Evolutionary conservation across 2,329 filamentous ascomycete genomes (phyloP).

Genomic region (Claviceps purpurea): DNA sequence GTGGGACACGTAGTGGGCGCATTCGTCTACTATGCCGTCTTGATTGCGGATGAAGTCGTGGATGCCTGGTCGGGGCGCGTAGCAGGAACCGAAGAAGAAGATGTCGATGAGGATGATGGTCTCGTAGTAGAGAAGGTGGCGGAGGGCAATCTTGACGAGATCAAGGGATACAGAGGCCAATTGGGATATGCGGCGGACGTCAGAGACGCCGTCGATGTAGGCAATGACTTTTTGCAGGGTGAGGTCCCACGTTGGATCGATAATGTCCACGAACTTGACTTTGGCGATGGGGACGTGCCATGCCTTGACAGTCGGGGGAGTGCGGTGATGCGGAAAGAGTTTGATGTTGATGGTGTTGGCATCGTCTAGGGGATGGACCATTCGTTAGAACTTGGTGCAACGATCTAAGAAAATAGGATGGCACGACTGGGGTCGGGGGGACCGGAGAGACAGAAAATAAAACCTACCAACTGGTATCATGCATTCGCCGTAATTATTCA

Average conservation of each 20-base stretch:
- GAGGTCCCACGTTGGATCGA: constrained; percentile 60
- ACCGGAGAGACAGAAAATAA: neutral
- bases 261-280: constrained; percentile 48
- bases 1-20: constrained; percentile 64
- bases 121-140: constrained; percentile 86
- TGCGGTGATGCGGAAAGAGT: constrained; percentile 70
- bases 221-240: constrained; percentile 69
- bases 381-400: neutral
- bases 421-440: neutral
- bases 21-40: constrained; percentile 70
- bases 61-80: constrained; percentile 67
- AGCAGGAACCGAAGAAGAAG: constrained; percentile 87
- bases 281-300: constrained; percentile 83
- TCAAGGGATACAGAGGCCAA: constrained; percentile 76
- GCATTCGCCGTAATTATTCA: constrained; percentile 96
- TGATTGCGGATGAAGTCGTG: constrained; percentile 65
- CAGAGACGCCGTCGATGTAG: constrained; percentile 81
- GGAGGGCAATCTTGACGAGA: constrained; percentile 72
- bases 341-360: constrained; percentile 95
- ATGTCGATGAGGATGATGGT: constrained; percentile 84
- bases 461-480: constrained; percentile 85
- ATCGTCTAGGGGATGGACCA: constrained; percentile 48
- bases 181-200: constrained; percentile 74
- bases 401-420: neutral
- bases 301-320: constrained; percentile 63